These are phyloP conservation scores for Solanum rostratum DNA, from an alignment of 257 asterid genomes.

Conservation along the genomic window DNA sequence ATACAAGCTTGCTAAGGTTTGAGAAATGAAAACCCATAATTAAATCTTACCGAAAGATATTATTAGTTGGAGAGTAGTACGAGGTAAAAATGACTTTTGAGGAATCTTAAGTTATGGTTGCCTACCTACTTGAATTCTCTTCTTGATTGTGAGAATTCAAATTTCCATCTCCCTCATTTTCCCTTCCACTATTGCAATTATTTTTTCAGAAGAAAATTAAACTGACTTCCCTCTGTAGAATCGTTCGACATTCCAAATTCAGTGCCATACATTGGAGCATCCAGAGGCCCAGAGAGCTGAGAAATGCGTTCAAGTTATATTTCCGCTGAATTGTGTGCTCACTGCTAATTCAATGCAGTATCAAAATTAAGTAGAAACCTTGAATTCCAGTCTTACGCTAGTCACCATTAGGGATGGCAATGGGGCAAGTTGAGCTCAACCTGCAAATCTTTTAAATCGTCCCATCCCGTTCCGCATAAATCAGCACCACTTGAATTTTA, in stretches of 20 bases:
- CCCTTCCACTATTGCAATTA: too few species aligned
- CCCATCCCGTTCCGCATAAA: too few species aligned
- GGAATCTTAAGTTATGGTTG: background rate
- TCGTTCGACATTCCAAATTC: background rate
- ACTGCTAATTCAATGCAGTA: background rate
- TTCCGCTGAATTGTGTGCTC: background rate
- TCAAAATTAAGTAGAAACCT: background rate
- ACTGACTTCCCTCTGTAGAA: background rate
- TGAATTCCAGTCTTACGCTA: background rate
- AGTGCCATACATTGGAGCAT: background rate
- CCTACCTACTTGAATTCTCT: background rate
- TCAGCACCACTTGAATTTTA: too few species aligned
- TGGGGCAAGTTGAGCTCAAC: too few species aligned
- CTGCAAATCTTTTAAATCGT: too few species aligned
- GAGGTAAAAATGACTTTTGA: background rate
- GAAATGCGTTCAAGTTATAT: background rate
- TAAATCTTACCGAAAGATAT: background rate
- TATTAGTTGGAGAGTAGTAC: background rate
- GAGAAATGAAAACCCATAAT: background rate
- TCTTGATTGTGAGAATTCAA: too few species aligned
- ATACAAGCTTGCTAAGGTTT: background rate
- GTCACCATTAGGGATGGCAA: too few species aligned
- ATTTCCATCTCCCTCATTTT: background rate
- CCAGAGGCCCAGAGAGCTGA: background rate
- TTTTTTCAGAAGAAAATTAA: too few species aligned